Percentiles rank a stretch among this genome's conserved stretches.
Conservation (phyloP, 352 stramenopile genomes). For the Globisporangium parvum region DNA sequence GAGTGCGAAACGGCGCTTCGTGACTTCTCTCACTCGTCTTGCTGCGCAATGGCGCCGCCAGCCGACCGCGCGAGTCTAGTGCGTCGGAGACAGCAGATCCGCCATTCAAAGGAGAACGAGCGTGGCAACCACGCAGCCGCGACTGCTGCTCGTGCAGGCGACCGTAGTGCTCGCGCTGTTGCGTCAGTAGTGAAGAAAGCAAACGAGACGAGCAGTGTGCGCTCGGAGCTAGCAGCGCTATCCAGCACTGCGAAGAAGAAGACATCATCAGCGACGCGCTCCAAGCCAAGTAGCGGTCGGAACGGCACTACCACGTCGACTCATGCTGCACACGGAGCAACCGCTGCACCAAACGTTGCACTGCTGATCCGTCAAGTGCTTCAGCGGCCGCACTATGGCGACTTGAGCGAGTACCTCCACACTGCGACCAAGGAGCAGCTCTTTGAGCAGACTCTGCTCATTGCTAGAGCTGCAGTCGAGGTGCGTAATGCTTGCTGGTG, state of each 20-base stretch:
- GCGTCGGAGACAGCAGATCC: slow-evolving; percentile 28
- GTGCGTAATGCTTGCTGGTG: slow-evolving; percentile 10
- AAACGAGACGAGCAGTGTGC: background rate
- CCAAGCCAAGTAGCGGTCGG: background rate
- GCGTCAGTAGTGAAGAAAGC: background rate
- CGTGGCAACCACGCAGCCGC: slow-evolving; percentile 9
- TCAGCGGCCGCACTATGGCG: slow-evolving; percentile 33
- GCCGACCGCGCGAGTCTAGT: slow-evolving; percentile 33
- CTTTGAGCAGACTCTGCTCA: slow-evolving; percentile 34
- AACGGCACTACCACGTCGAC: background rate
- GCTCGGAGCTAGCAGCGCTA: background rate
- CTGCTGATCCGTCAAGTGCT: slow-evolving; percentile 49
- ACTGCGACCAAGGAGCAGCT: slow-evolving; percentile 36
- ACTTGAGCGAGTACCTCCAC: slow-evolving; percentile 30
- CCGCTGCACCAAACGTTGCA: slow-evolving; percentile 18
- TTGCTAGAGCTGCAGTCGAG: slow-evolving; percentile 39
- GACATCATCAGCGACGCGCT: background rate
- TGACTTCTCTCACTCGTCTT: background rate
- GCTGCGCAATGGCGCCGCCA: background rate
- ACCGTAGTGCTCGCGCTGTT: slow-evolving; percentile 6
- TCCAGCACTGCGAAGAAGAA: background rate
- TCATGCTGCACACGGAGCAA: background rate
- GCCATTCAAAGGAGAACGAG: slow-evolving; percentile 14
- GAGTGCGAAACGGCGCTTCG: background rate
- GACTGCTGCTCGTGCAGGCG: background rate